These are phyloP conservation scores for Picochlorum sp. DNA, from an alignment of 139 green algal species.

Conservation along the genomic window DNA sequence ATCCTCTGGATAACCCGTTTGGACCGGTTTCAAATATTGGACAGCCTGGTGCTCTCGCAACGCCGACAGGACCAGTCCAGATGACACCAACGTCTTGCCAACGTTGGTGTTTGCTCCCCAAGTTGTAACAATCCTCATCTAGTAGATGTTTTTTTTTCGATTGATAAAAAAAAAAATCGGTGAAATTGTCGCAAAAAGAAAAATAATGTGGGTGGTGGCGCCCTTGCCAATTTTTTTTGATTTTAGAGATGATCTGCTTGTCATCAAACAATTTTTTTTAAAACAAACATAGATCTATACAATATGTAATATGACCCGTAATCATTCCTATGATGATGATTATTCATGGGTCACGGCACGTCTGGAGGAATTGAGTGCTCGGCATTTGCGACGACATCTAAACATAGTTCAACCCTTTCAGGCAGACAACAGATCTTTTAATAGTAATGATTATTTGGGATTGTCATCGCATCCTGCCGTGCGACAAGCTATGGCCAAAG, in stretches of 20 bases:
- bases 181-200: too few relatives aligned
- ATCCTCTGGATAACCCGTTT: constrained; percentile 87
- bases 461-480: constrained; percentile 75
- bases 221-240: too few relatives aligned
- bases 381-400: constrained; percentile 2
- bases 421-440: not conserved
- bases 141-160: too few relatives aligned
- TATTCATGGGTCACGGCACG: constrained; percentile 3
- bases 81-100: constrained; percentile 88
- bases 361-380: constrained; percentile 28
- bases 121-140: too few relatives aligned
- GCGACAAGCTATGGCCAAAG: constrained; percentile 40
- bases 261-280: too few relatives aligned
- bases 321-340: too few relatives aligned
- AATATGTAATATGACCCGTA: too few relatives aligned
- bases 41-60: not conserved
- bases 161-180: too few relatives aligned
- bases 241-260: too few relatives aligned
- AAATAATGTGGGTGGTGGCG: too few relatives aligned
- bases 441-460: constrained; percentile 89
- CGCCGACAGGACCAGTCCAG: constrained; percentile 41
- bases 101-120: constrained; percentile 93
- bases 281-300: too few relatives aligned
- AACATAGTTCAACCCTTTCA: not conserved
- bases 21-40: constrained; percentile 82